phyloP scores from a whole-genome alignment of 345 rosid genomes.

The Lepidium didymum region DNA sequence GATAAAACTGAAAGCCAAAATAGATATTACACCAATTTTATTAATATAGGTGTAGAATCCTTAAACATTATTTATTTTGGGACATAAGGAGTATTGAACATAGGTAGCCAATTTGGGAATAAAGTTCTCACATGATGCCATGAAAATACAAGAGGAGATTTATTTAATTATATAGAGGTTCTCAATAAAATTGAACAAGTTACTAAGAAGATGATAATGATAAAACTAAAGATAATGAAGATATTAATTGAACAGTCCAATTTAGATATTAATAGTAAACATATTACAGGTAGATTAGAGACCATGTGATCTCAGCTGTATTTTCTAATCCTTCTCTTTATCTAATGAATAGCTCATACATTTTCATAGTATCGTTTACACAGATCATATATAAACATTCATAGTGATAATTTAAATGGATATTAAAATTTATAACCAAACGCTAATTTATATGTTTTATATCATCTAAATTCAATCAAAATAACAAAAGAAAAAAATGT shows the following conservation, averaged over 20 bases:
- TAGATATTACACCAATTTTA: no score
- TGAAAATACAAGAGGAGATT: not conserved
- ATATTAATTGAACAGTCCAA: not conserved
- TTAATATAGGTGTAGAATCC: no score
- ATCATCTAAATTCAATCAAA: not conserved
- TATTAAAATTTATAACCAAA: not conserved
- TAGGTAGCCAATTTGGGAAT: not conserved
- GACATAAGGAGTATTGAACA: not conserved
- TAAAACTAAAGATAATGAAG: not conserved
- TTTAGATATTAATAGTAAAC: not conserved
- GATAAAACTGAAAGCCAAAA: no score
- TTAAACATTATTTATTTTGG: no score
- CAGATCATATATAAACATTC: not conserved
- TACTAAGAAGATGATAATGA: not conserved
- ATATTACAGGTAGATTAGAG: constrained; percentile 10
- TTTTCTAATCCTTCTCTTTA: not conserved
- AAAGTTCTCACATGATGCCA: not conserved
- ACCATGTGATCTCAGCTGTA: constrained; percentile 3
- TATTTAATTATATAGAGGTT: not conserved
- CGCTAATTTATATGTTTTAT: not conserved
- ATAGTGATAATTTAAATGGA: not conserved
- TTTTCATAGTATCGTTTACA: not conserved
- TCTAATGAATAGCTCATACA: not conserved
- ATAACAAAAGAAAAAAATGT: no score
- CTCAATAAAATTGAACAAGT: not conserved